Evolutionary conservation across 768 basidiomycete species (phyloP).

Genomic region (Auricularia sp.): DNA sequence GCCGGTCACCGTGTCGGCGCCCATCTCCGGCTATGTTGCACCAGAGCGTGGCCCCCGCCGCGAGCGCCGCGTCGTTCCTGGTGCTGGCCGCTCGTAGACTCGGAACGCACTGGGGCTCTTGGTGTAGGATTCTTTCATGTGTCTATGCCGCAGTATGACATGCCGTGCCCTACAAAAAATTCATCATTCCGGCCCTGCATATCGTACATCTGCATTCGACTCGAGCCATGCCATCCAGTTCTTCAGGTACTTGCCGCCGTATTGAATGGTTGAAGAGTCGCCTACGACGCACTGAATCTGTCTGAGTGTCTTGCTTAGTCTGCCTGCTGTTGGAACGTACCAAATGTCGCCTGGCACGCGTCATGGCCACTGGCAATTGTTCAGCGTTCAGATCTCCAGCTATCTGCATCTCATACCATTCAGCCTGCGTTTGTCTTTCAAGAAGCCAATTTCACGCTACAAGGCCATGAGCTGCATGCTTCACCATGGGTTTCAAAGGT

Average conservation of each 20-base stretch:
- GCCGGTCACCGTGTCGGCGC: constrained; percentile 56
- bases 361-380: constrained; percentile 69
- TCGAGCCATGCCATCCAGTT: constrained; percentile 91
- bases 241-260: constrained; percentile 77
- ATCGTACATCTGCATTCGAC: constrained; percentile 79
- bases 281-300: constrained; percentile 75
- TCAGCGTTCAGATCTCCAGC: not conserved
- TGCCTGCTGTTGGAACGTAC: constrained; percentile 34
- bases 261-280: constrained; percentile 81
- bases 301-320: not conserved
- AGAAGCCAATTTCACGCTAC: constrained; percentile 84
- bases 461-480: not conserved
- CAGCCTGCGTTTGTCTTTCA: constrained; percentile 84
- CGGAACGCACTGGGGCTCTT: not conserved
- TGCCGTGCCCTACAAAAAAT: not conserved
- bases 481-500: constrained; percentile 7
- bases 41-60: constrained; percentile 58
- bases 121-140: not conserved
- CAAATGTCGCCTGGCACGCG: constrained; percentile 77
- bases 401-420: constrained; percentile 49
- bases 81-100: constrained; percentile 43
- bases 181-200: constrained; percentile 38
- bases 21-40: constrained; percentile 40
- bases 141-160: not conserved
- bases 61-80: constrained; percentile 71